Evolutionary conservation across 306 rosid genomes (phyloP).

Genomic region (Glycyrrhiza uralensis): DNA sequence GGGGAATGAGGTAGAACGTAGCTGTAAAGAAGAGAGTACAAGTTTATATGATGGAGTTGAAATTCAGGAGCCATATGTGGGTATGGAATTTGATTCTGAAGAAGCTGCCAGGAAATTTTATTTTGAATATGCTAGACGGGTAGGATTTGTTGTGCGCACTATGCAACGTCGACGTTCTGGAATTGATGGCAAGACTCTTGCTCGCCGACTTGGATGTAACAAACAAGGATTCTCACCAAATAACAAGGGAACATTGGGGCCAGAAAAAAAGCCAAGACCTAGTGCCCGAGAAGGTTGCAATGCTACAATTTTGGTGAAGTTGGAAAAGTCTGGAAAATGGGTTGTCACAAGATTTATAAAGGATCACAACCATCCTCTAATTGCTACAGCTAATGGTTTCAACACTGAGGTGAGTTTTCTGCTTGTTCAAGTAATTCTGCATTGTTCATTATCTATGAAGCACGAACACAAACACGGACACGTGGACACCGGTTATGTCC

Average conservation of each 20-base stretch:
- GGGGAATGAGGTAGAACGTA: slow-evolving; percentile 39
- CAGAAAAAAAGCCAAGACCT: slow-evolving; percentile 64
- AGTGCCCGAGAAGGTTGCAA: slow-evolving; percentile 98
- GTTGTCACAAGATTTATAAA: slow-evolving; percentile 78
- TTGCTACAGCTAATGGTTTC: slow-evolving; percentile 67
- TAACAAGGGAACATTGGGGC: slow-evolving; percentile 48
- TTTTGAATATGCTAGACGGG: slow-evolving; percentile 66
- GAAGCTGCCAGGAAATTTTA: slow-evolving; percentile 73
- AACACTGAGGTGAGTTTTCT: slow-evolving; percentile 64
- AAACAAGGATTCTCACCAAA: slow-evolving; percentile 91
- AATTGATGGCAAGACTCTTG: slow-evolving; percentile 85
- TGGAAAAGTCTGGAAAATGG: slow-evolving; percentile 93
- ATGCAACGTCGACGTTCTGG: slow-evolving; percentile 93
- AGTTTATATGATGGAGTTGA: slow-evolving; percentile 49
- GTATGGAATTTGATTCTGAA: slow-evolving; percentile 89
- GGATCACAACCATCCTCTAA: slow-evolving; percentile 89
- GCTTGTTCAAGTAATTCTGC: not conserved
- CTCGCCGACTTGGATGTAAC: slow-evolving; percentile 94
- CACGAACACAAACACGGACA: no score
- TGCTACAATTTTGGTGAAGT: slow-evolving; percentile 85
- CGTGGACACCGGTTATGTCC: no score
- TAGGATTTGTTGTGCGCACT: slow-evolving; percentile 73
- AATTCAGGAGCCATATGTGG: slow-evolving; percentile 64
- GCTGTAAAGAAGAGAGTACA: slow-evolving; percentile 43
- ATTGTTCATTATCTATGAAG: not conserved